Evolutionary conservation across 305 asterid genomes (phyloP).

Genomic region (Fraxinus latifolia): DNA sequence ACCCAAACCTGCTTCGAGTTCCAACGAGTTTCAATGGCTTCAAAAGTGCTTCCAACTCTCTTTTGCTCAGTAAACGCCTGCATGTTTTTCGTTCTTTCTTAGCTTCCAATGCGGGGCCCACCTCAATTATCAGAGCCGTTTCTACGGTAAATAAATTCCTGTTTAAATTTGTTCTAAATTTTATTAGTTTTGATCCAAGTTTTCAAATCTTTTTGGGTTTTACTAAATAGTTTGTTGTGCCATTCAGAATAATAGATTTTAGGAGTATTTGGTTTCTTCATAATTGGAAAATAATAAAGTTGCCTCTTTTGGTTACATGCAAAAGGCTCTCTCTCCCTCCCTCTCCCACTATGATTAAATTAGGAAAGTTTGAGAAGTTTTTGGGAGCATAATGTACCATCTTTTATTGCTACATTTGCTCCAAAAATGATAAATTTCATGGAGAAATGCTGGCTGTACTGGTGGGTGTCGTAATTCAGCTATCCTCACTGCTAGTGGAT

Average conservation of each 20-base stretch:
- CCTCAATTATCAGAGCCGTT: constrained; percentile 55
- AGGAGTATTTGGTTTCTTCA: not conserved
- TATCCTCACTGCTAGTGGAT: not conserved
- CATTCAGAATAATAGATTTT: not conserved
- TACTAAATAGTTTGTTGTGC: not conserved
- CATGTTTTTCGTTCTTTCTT: constrained; percentile 31
- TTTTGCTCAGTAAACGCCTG: constrained; percentile 47
- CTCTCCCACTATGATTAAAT: not conserved
- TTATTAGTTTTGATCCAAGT: not conserved
- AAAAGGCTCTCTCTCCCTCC: not conserved
- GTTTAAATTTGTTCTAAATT: not conserved
- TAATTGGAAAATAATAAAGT: not conserved
- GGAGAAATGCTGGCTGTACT: not conserved
- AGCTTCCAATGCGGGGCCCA: constrained; percentile 20
- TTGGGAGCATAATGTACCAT: not conserved
- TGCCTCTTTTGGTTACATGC: not conserved
- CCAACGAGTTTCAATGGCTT: constrained; percentile 46
- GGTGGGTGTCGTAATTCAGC: not conserved
- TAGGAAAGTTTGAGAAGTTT: not conserved
- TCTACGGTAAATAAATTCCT: constrained; percentile 45
- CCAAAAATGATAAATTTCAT: not conserved
- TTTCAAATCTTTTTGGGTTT: not conserved
- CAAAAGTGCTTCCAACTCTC: constrained; percentile 46
- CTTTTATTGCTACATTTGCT: not conserved
- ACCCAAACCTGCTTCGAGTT: constrained; percentile 41